These are phyloP conservation scores for Peterozyma toletana DNA, from an alignment of 805 yeast genomes.

Conservation along the genomic window DNA sequence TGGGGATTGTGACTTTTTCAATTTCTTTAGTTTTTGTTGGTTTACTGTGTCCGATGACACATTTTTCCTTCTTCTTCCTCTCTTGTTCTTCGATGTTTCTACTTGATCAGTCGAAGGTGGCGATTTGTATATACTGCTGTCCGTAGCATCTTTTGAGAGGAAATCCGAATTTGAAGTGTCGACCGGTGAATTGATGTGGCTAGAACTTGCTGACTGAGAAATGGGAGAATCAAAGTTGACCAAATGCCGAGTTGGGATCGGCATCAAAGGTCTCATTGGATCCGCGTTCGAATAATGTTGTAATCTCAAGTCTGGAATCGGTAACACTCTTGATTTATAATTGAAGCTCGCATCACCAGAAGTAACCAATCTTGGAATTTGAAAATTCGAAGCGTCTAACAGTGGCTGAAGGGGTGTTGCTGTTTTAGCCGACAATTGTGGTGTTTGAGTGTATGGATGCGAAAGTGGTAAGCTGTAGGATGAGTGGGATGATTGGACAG, in stretches of 20 bases:
- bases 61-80: conserved; percentile 7
- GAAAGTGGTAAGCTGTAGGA: not conserved
- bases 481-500: not conserved
- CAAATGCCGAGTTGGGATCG: too few species aligned
- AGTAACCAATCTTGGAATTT: conserved; percentile 1
- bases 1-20: not conserved
- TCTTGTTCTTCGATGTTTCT: conserved; percentile 4
- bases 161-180: not conserved
- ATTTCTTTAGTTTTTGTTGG: not conserved
- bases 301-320: conserved; percentile 2
- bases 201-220: not conserved
- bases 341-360: not conserved
- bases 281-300: not conserved
- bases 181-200: not conserved
- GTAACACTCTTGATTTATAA: not conserved
- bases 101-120: not conserved
- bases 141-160: not conserved
- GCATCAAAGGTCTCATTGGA: too few species aligned
- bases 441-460: not conserved
- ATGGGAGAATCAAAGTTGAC: not conserved
- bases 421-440: not conserved
- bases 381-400: not conserved
- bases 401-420: not conserved
- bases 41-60: not conserved
- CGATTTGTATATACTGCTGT: too few species aligned